Evolutionary conservation across 176 grass and related monocot species (phyloP).

Genomic region (Bothriochloa decipiens): DNA sequence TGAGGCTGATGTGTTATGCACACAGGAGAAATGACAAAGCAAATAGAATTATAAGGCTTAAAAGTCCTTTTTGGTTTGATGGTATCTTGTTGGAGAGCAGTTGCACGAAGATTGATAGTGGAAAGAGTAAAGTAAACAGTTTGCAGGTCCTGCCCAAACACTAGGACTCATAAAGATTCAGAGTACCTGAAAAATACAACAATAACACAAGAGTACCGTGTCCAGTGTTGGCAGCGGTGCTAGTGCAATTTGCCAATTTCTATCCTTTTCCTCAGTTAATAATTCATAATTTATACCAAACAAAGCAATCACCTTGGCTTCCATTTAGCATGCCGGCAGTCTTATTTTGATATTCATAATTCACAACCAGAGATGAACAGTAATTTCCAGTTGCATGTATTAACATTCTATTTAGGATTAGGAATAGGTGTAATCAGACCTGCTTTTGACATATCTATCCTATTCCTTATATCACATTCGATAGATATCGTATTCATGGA

Average conservation of each 20-base stretch:
- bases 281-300: slow-evolving; percentile 1
- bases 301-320: background rate
- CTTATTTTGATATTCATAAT: background rate
- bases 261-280: background rate
- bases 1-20: slow-evolving; percentile 42
- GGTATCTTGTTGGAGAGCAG: slow-evolving; percentile 40
- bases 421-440: too few relatives aligned
- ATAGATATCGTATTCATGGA: too few relatives aligned
- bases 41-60: background rate
- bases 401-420: too few relatives aligned
- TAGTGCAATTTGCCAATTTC: background rate
- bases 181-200: background rate
- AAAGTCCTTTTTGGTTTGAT: slow-evolving; percentile 22
- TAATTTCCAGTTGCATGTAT: slow-evolving; percentile 2
- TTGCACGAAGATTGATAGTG: slow-evolving; percentile 15
- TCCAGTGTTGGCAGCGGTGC: slow-evolving; percentile 13
- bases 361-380: slow-evolving; percentile 15
- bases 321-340: background rate
- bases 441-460: too few relatives aligned
- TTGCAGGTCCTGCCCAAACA: background rate
- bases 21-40: slow-evolving; percentile 15
- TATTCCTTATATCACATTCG: too few relatives aligned
- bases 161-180: background rate
- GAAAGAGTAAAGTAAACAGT: slow-evolving; percentile 17
- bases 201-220: background rate